Base-by-base conservation (phyloP, 768 basidiomycete genomes). In the Boletus reticulatus region DNA sequence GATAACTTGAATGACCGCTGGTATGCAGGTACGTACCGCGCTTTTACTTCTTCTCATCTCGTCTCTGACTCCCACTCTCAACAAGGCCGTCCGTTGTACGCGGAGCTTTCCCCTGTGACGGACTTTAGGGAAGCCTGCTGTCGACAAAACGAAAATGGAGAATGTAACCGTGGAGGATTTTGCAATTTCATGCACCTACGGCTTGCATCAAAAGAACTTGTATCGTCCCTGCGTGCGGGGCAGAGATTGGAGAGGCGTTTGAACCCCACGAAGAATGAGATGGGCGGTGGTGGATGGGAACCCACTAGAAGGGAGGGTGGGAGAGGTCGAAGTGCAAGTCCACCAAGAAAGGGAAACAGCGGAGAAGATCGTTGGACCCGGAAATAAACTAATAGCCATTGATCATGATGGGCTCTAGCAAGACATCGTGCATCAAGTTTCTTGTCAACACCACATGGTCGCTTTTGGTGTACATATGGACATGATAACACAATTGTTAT, bases 51-150 rank as follows among this genome's bases (percentile, higher is more conserved):
- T n/a, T n/a, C n/a, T n/a, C n/a, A 19, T 52, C 43, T 50, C 36
- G 17, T 48, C 32, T 37, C 34, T 50, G 39, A 49, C 65, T 55
- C 32, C 62, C 32, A 34, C 31, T 38, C n/a, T 34, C n/a, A 2
- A 41, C 54, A 43, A 94, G 94, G 95, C 41, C 87, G 94, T 48
- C 96, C 96, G 4, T 76, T 99, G 31, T 95, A 95, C 67, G 94
- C 93, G n/a, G 97, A 99, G 67, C 81, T 99, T 24, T 95, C 93
- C 2, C 97, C 97, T 13, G 97, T 99, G 17, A 98, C 95, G 29
- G 97, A 99, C 75, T 99, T 99, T 72, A 87, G 95, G 48, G 97
- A 99, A 75, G 95, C 95, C 0, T 99, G 97, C 70, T 99, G 97
- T 72, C 84, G 97, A 45, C 97, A 99, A 73, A 98, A 99, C 65